Conservation (phyloP, 139 green algal genomes). For the Gonium pectorale region DNA sequence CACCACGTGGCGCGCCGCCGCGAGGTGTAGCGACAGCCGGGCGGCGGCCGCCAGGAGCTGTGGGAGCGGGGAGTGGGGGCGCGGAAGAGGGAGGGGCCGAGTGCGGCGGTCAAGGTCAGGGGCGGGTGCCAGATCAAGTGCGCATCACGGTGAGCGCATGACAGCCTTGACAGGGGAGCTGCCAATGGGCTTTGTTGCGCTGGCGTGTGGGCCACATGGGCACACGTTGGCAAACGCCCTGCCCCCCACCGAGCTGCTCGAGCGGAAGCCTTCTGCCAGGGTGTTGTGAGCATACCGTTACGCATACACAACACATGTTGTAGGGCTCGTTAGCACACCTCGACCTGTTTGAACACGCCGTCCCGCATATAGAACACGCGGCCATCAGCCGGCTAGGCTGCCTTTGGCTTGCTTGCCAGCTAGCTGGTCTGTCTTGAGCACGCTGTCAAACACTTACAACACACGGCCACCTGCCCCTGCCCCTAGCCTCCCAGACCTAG, state of each 20-base stretch:
- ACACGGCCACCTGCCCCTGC: background rate
- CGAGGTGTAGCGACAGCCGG: background rate
- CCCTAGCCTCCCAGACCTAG: background rate
- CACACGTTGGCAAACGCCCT: background rate
- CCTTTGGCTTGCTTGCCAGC: no score
- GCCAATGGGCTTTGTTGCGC: background rate
- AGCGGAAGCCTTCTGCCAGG: background rate
- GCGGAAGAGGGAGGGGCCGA: background rate
- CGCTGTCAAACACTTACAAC: background rate
- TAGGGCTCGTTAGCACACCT: background rate
- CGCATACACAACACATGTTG: background rate
- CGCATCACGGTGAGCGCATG: background rate
- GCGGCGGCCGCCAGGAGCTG: background rate
- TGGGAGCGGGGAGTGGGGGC: background rate
- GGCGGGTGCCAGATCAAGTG: background rate
- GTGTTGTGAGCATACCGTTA: background rate
- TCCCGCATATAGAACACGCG: no score
- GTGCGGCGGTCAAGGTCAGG: background rate
- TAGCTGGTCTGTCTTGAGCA: background rate
- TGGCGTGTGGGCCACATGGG: background rate
- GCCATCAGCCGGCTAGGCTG: no score
- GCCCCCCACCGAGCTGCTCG: background rate
- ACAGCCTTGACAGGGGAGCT: background rate
- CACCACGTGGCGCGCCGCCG: background rate
- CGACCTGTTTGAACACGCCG: background rate